phyloP scores from a whole-genome alignment of 306 rosid species.

The Alnus glutinosa region DNA sequence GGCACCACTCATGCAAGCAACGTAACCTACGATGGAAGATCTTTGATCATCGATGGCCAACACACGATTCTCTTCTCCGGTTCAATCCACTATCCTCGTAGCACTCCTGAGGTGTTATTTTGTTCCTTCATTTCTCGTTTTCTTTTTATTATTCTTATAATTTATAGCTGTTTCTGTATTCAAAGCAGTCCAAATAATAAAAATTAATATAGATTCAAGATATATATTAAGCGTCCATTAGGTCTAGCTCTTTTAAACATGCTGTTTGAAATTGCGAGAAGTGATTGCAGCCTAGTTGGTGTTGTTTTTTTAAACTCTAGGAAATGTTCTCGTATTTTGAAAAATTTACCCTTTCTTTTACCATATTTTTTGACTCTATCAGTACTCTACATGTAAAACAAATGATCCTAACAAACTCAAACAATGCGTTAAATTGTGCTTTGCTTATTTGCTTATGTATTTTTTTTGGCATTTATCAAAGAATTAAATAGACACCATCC shows the following conservation, averaged over 20 bases:
- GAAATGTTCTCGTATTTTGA: neutral
- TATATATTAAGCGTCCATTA: no score
- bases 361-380: neutral
- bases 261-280: no score
- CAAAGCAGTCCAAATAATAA: neutral
- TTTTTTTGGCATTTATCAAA: no score
- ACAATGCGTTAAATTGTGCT: neutral
- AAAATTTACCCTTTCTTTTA: neutral
- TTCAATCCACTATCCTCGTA: constrained; percentile 81
- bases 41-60: constrained; percentile 57
- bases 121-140: neutral
- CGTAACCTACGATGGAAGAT: constrained; percentile 68
- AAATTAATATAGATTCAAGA: no score
- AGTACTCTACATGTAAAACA: neutral
- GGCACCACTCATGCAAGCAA: constrained; percentile 26
- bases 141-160: neutral
- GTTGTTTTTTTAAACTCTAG: no score
- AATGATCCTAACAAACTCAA: neutral
- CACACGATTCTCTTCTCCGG: constrained; percentile 76
- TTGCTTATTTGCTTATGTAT: neutral
- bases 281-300: no score
- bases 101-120: constrained; percentile 67
- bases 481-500: no score
- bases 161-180: neutral
- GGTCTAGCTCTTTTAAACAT: no score